Evolutionary conservation across 305 asterid species (phyloP), one percentile per base, ranked within the genome.

Genomic region (Caryopteris hybrid): DNA sequence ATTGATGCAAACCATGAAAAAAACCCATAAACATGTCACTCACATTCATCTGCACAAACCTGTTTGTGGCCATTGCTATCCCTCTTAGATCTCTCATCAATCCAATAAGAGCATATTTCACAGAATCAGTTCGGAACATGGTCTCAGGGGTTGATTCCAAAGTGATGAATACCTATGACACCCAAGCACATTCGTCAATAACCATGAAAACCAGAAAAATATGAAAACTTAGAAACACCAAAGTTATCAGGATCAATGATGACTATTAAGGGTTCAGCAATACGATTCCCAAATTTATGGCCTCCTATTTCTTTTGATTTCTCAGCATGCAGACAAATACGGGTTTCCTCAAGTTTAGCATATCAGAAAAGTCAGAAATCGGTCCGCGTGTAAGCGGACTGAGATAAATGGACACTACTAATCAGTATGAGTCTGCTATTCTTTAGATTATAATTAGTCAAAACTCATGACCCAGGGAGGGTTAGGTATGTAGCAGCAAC

Each of bases 51-150:
- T 6, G 54, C 66, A 71, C 91, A 47, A 59, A 94, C 99, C 92
- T 89, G 75, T 80, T 91, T 56, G 99, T 94, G 45, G 99, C 99
- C 97, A 88, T 89, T 53, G 91, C 87, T 77, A 91, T 78, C 47
- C 99, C 99, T 79, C 99, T 84, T 41, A 94, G 88, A 84, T 91
- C 99, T 84, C 99, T 91, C 97, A 84, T 91, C 90, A 94, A 77
- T 64, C 99, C 99, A 76, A 91, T 85, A 63, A 94, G 78, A 61
- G 92, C 90, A 82, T 87, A 90, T 74, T 94, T 94, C 57, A 91
- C 97, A 57, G 83, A 78, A 71, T 94, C 96, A 21, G 89, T 80
- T 78, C 96, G 87, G 76, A 91, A 94, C 85, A 94, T 68, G 59
- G 84, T 72, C 76, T 91, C 97, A 1, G 91, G 91, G 47, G 89